Conservation (phyloP, 176 grass and related monocot species). For the Alloteropsis semialata region DNA sequence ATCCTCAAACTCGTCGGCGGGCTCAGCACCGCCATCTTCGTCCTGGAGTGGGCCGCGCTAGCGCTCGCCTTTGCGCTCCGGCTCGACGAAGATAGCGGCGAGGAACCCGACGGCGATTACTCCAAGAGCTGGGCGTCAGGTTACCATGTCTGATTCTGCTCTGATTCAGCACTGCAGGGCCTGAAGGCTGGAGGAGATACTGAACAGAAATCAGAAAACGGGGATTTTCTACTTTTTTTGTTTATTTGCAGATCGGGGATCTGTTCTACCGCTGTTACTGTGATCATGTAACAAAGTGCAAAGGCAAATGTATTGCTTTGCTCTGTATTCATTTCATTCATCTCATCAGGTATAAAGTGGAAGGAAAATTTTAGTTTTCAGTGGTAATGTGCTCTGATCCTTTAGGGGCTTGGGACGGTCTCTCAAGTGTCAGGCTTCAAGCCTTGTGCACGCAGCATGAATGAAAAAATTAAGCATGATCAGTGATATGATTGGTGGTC, state of each 20-base stretch:
- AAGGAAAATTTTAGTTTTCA: not conserved
- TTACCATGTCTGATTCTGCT: constrained; percentile 54
- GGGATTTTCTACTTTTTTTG: not conserved
- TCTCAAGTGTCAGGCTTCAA: not conserved
- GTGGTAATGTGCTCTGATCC: too few relatives aligned
- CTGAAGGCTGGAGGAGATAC: not conserved
- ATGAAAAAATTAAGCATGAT: not conserved
- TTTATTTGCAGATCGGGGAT: not conserved
- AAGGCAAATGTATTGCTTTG: constrained; percentile 47
- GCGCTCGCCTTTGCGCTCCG: constrained; percentile 61
- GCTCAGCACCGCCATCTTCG: constrained; percentile 66
- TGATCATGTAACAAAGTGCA: not conserved
- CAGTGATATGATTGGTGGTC: not conserved
- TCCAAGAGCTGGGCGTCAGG: constrained; percentile 54
- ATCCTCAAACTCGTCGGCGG: constrained; percentile 69
- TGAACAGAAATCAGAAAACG: not conserved
- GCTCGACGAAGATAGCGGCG: constrained; percentile 30
- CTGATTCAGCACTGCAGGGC: not conserved
- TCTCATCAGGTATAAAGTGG: not conserved
- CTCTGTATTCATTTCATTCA: not conserved
- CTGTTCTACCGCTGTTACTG: not conserved
- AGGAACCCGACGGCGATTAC: constrained; percentile 25
- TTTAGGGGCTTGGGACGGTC: not conserved
- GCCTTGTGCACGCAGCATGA: not conserved
- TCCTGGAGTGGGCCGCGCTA: constrained; percentile 67